phyloP scores from a whole-genome alignment of 2,329 filamentous ascomycete species.

The Apiospora phragmitis region DNA sequence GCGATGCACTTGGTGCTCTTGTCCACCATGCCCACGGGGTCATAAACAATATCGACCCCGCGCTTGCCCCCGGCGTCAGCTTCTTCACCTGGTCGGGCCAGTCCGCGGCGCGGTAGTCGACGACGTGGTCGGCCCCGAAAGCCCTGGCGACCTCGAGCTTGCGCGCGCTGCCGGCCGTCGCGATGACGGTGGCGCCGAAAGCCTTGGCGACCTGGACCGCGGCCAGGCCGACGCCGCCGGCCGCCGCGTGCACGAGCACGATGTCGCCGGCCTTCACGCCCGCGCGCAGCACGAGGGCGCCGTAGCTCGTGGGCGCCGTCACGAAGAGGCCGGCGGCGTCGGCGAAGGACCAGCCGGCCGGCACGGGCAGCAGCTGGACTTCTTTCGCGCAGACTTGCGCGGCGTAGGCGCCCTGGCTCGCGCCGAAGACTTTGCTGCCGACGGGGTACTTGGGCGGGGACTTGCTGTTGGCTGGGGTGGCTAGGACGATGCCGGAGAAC shows the following conservation, averaged over 20 bases:
- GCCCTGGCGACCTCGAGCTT: conserved; percentile 78
- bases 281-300: conserved; percentile 76
- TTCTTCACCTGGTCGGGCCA: conserved; percentile 73
- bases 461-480: conserved; percentile 56
- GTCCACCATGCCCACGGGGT: conserved; percentile 89
- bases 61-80: conserved; percentile 64
- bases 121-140: conserved; percentile 81
- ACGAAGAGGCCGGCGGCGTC: conserved; percentile 90
- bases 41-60: conserved; percentile 91
- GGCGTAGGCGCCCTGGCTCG: conserved; percentile 82
- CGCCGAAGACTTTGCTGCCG: conserved; percentile 85
- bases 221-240: conserved; percentile 86
- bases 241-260: conserved; percentile 89
- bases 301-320: conserved; percentile 88
- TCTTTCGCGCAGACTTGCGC: conserved; percentile 71
- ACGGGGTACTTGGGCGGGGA: conserved; percentile 62
- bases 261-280: conserved; percentile 77
- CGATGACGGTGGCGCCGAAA: conserved; percentile 87
- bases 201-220: conserved; percentile 95
- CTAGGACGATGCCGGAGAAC: conserved; percentile 77
- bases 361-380: conserved; percentile 69
- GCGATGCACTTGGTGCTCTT: conserved; percentile 86
- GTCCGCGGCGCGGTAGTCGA: conserved; percentile 70
- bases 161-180: conserved; percentile 77
- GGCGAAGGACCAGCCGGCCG: conserved; percentile 76